These are phyloP conservation scores for Mortierella hygrophila DNA, from an alignment of 192 early-diverging fungal genomes.

Conservation along the genomic window DNA sequence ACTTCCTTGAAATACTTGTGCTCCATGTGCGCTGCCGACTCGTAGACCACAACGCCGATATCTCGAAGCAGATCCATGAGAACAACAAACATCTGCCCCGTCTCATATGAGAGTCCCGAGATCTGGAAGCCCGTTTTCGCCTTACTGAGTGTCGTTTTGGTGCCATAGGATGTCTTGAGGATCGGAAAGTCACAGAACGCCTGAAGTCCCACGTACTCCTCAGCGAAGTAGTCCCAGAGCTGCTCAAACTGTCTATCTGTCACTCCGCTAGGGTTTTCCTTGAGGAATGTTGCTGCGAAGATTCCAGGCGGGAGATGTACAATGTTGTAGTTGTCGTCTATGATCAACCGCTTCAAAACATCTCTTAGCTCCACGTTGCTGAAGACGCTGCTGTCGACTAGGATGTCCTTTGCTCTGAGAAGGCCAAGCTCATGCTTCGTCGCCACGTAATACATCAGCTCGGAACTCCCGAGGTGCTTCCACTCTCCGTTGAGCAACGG, in stretches of 20 bases:
- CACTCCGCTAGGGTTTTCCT: conserved; percentile 5
- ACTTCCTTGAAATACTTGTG: background rate
- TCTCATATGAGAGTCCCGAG: background rate
- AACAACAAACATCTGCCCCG: background rate
- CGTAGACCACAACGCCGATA: conserved; percentile 2
- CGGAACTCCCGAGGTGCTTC: background rate
- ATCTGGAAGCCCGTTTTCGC: background rate
- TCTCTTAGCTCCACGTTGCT: background rate
- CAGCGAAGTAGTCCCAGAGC: background rate
- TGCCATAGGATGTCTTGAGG: conserved; percentile 6
- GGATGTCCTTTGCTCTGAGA: background rate
- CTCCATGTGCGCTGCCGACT: background rate
- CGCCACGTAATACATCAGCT: no score
- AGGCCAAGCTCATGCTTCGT: no score
- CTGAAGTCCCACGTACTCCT: background rate
- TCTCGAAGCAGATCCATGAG: background rate
- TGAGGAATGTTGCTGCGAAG: background rate
- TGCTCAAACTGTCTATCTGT: background rate
- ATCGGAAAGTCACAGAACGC: conserved; percentile 16
- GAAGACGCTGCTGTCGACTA: conserved; percentile 15
- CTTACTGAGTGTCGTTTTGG: background rate
- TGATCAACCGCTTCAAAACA: background rate
- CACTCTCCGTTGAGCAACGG: conserved; percentile 23
- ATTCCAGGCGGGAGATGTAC: no score
- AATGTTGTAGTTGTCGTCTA: no score